Percentiles rank a stretch among this genome's conserved stretches.
These are phyloP conservation scores for Vigna unguiculata DNA, from an alignment of 306 rosid species.

Conservation along the genomic window DNA sequence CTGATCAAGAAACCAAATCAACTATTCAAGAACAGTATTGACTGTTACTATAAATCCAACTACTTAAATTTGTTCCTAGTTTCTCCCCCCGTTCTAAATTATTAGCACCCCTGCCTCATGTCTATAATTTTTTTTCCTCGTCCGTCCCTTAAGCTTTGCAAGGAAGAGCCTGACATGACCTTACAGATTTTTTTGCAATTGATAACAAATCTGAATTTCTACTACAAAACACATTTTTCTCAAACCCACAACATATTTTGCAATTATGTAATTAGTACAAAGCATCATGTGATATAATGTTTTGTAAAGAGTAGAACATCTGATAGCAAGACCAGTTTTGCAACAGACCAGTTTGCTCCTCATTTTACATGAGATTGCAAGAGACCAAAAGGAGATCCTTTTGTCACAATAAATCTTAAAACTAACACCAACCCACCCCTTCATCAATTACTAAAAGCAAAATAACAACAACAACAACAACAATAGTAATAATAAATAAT, in stretches of 20 bases:
- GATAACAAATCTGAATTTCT: constrained; percentile 4
- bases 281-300: constrained; percentile 22
- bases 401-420: constrained; percentile 37
- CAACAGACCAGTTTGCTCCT: constrained; percentile 32
- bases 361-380: constrained; percentile 17
- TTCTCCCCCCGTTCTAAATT: constrained; percentile 20
- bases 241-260: neutral
- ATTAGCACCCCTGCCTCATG: constrained; percentile 24
- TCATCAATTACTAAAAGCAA: constrained; percentile 30
- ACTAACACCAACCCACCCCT: constrained; percentile 31
- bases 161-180: neutral
- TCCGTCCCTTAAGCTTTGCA: constrained; percentile 21
- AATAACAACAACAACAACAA: constrained; percentile 17
- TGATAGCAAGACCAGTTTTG: too few relatives aligned
- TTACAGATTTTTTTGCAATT: neutral
- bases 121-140: neutral
- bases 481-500: neutral
- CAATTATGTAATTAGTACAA: constrained; percentile 19
- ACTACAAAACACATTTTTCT: constrained; percentile 9
- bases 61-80: constrained; percentile 27
- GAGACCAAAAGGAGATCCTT: constrained; percentile 28
- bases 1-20: constrained; percentile 38
- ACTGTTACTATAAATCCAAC: neutral
- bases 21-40: constrained; percentile 18
- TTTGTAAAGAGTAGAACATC: constrained; percentile 25